Conservation (phyloP, 106 monocot species). For the Dioscorea zingiberensis region DNA sequence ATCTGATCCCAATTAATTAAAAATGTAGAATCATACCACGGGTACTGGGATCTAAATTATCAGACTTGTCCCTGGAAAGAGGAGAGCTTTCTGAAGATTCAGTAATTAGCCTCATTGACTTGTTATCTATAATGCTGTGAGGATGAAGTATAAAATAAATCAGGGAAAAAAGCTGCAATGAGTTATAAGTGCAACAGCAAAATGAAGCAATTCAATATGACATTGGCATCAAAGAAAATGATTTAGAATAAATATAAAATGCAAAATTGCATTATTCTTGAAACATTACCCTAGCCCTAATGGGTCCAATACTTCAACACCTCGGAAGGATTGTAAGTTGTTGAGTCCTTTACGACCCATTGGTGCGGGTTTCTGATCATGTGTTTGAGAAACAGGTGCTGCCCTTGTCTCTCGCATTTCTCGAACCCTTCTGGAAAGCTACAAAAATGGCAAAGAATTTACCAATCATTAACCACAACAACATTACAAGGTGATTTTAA, state of each 20-base stretch:
- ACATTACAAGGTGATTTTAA: no score
- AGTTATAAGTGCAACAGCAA: not conserved
- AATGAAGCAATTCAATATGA: no score
- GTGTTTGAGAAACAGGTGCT: conserved; percentile 48
- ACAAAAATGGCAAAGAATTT: conserved; percentile 13
- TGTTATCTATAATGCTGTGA: conserved; percentile 92
- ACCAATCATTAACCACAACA: not conserved
- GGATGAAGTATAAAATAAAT: conserved; percentile 4
- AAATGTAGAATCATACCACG: conserved; percentile 39
- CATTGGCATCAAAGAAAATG: no score
- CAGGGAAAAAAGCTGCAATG: no score
- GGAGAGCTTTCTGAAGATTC: conserved; percentile 68
- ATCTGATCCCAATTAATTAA: no score
- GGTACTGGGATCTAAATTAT: conserved; percentile 42
- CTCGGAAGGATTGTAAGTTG: conserved; percentile 75
- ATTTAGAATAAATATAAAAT: no score
- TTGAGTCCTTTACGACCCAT: conserved; percentile 63
- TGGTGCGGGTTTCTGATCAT: conserved; percentile 47
- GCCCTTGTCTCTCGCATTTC: conserved; percentile 91
- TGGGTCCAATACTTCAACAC: conserved; percentile 95
- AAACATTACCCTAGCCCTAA: conserved; percentile 79
- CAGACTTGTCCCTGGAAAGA: conserved; percentile 35
- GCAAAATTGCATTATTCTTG: not conserved
- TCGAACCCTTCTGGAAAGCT: conserved; percentile 94
- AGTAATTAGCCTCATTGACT: conserved; percentile 74